phyloP scores from a whole-genome alignment of 495 filamentous ascomycete species.

The Apiosordaria backusii region DNA sequence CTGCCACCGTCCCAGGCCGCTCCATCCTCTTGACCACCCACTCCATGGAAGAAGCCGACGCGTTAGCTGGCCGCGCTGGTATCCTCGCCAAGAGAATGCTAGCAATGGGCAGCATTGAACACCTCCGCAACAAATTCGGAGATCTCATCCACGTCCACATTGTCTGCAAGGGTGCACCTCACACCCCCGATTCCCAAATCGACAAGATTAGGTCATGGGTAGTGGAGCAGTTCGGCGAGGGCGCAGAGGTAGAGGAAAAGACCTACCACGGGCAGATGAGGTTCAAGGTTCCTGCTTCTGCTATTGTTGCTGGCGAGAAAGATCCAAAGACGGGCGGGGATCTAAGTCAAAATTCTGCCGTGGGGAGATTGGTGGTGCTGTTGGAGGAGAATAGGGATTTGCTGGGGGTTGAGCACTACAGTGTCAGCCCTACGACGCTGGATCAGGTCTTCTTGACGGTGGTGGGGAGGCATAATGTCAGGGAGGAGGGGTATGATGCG shows the following conservation, averaged over 20 bases:
- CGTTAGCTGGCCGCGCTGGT: conserved; percentile 64
- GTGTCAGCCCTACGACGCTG: conserved; percentile 74
- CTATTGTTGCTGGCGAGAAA: background rate
- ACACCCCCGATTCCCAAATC: conserved; percentile 65
- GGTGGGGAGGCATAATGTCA: conserved; percentile 69
- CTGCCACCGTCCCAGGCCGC: conserved; percentile 53
- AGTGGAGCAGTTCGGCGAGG: conserved; percentile 50
- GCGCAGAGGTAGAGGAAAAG: conserved; percentile 63
- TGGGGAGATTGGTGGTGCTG: conserved; percentile 63
- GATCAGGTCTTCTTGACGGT: conserved; percentile 87
- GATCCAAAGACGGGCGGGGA: background rate
- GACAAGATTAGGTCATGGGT: conserved; percentile 61
- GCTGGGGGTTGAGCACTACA: conserved; percentile 73
- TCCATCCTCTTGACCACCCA: conserved; percentile 73
- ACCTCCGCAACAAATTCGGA: conserved; percentile 57
- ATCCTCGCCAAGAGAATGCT: conserved; percentile 72
- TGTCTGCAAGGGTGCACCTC: conserved; percentile 68
- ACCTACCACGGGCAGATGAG: conserved; percentile 79
- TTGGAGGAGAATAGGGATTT: conserved; percentile 64
- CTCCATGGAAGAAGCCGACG: conserved; percentile 76
- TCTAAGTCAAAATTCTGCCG: conserved; percentile 32
- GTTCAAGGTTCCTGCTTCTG: conserved; percentile 60
- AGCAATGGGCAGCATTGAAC: conserved; percentile 60
- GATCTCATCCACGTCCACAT: conserved; percentile 64
- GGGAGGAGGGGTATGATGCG: conserved; percentile 66